Base-by-base conservation (phyloP, 805 yeast species). In the Pichia eremophila region DNA sequence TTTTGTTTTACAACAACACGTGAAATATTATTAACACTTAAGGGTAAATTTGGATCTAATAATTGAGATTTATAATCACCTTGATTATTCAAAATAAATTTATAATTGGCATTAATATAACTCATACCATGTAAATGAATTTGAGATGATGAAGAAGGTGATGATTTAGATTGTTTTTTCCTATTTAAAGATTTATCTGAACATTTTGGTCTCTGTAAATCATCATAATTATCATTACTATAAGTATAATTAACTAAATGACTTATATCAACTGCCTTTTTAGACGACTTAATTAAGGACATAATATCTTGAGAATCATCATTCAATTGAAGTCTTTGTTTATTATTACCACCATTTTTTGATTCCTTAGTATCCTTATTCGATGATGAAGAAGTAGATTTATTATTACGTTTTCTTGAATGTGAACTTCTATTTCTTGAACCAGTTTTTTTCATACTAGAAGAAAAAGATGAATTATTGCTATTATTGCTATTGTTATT, bases 101-200 rank as follows among this genome's bases (percentile, higher is more conserved):
- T 78, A 61, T 83, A 90, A 61, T 85, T 83, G 19, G 89, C 91
- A 60, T 91, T 93, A 49, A 88, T 82, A 54, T 79, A 85, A 4
- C 77, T 69, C 66, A 80, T 76, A 0, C 91, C 91, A 6, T 72
- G 72, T 17, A 85, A 62, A 50, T 74, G 78, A 8, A 79, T 62
- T 17, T 48, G 41, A 6, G 39, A 27, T 5, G 22, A 15, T 12
- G 36, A 19, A 5, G 22, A 32, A 32, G 6, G 8, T 7, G 36
- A 34, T 14, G 17, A 15, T 34, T 34, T 34, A 7, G 17, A 7
- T 12, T 34, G 36, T 34, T 34, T 34, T 10, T 17, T 48, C 43
- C 31, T 43, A 46, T 5, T 60, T 56, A 10, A 58, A 52, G n/a
- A 58, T 56, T 44, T 55, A 54, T 19, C 52, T 47, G 12, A 49